Evolutionary conservation across 1,284 basidiomycete species (phyloP), one percentile per base, ranked within the genome.

Genomic region (Sphagnurus paluster): DNA sequence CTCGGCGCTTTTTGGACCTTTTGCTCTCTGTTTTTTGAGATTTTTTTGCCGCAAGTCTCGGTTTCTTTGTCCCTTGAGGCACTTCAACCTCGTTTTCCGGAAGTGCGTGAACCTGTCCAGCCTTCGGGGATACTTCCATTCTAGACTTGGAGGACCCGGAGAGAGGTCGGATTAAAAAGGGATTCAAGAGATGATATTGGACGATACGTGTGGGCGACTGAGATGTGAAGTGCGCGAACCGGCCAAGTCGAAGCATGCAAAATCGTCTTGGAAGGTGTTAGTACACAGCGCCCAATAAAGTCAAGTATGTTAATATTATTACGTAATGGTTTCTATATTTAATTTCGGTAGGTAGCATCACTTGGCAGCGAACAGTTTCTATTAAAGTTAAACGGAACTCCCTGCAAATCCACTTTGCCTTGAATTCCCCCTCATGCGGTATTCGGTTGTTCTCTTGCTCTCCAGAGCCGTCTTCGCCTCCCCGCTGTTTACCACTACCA

Each of bases 51-150:
- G 67, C 64, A 20, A 75, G 49, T 14, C 70, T 69, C 20, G 63
- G 64, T 49, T 69, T 74, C 59, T 79, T 79, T 21, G 65, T 62
- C 14, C 45, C 64, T 25, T n/a, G n/a, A n/a, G 67, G 64, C 16
- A 60, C 44, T 32, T 66, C 60, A 16, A 49, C 42, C 32, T 64
- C 64, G 30, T 55, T 50, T n/a, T 62, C 56, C 9, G 60, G 49
- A 28, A 62, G 56, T 8, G 50, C 40, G 42, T 60, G 63, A 14
- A 61, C 53, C 47, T 64, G 56, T 13, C 56, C 54, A 26, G 46
- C 44, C 44, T 55, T 53, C 11, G 57, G 50, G 26, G 50, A 50
- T 7, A 43, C 37, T 1, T 32, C 16, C 55, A 56, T 56, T 34
- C 8, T 41, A 17, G 8, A 28, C 8, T 14, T 42, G 9, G 39